phyloP scores from a whole-genome alignment of 768 basidiomycete genomes.

The Mycena olivaceomarginata region DNA sequence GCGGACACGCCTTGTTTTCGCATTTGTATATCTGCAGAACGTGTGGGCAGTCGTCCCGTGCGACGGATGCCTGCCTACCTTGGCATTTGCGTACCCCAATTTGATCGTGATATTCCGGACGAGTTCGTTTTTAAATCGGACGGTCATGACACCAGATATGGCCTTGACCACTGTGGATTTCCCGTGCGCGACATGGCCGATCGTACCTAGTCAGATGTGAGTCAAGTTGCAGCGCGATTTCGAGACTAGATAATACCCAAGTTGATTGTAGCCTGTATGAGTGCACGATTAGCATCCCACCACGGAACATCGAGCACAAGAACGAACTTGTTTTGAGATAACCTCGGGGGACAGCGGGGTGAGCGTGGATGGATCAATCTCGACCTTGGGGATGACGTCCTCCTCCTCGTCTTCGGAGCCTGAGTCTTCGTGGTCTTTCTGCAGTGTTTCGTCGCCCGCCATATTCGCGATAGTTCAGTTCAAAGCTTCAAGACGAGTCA shows the following conservation, averaged over 20 bases:
- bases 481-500: neutral
- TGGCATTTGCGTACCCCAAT: constrained; percentile 99
- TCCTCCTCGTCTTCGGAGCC: constrained; percentile 80
- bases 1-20: constrained; percentile 93
- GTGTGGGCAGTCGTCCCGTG: constrained; percentile 41
- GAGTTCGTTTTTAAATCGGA: constrained; percentile 99
- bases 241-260: constrained; percentile 71
- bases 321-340: constrained; percentile 90
- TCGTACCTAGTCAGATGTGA: constrained; percentile 79
- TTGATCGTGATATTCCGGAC: constrained; percentile 99
- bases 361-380: constrained; percentile 88
- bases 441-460: constrained; percentile 81
- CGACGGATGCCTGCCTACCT: constrained; percentile 70
- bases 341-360: constrained; percentile 94
- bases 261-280: constrained; percentile 93
- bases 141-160: constrained; percentile 98
- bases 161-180: constrained; percentile 99
- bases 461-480: constrained; percentile 56
- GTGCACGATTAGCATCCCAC: constrained; percentile 5
- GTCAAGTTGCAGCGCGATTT: neutral
- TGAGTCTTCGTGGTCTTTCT: constrained; percentile 80
- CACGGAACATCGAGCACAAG: neutral
- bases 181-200: constrained; percentile 99
- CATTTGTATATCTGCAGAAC: constrained; percentile 94
- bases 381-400: constrained; percentile 75